phyloP scores from a whole-genome alignment of 169 alveolate genomes.

The Nephromyces sp. region DNA sequence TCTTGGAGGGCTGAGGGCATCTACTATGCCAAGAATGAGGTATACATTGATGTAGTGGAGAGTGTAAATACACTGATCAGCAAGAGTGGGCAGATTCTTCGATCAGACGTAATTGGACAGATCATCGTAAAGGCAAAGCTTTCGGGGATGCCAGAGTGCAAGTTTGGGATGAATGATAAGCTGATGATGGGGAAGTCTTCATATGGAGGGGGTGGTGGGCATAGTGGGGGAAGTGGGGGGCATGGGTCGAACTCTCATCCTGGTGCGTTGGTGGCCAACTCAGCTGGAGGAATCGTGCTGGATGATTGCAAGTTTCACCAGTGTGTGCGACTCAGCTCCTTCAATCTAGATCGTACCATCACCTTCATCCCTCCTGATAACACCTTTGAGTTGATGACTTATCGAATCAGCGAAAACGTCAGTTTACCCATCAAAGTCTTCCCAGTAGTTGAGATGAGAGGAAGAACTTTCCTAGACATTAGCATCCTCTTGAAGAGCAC shows the following conservation, averaged over 20 bases:
- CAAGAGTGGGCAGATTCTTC: conserved; percentile 11
- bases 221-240: too few species aligned
- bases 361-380: conserved; percentile 91
- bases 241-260: too few species aligned
- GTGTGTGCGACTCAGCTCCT: conserved; percentile 76
- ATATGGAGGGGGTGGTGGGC: not conserved
- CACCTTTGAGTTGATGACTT: conserved; percentile 61
- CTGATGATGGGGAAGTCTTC: not conserved
- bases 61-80: conserved; percentile 63
- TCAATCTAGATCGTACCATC: conserved; percentile 78
- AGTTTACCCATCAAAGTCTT: not conserved
- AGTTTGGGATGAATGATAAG: conserved; percentile 51
- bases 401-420: conserved; percentile 39
- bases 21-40: conserved; percentile 59
- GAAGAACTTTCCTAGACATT: not conserved
- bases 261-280: too few species aligned
- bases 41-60: conserved; percentile 76
- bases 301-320: conserved; percentile 64
- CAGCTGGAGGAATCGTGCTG: conserved; percentile 16
- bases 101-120: conserved; percentile 76
- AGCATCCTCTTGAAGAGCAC: not conserved
- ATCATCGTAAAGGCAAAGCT: conserved; percentile 63
- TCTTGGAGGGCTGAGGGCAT: conserved; percentile 81
- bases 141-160: conserved; percentile 81
- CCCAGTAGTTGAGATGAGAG: not conserved